phyloP scores from a whole-genome alignment of 352 stramenopile species.

The Aphanomyces euteiches region DNA sequence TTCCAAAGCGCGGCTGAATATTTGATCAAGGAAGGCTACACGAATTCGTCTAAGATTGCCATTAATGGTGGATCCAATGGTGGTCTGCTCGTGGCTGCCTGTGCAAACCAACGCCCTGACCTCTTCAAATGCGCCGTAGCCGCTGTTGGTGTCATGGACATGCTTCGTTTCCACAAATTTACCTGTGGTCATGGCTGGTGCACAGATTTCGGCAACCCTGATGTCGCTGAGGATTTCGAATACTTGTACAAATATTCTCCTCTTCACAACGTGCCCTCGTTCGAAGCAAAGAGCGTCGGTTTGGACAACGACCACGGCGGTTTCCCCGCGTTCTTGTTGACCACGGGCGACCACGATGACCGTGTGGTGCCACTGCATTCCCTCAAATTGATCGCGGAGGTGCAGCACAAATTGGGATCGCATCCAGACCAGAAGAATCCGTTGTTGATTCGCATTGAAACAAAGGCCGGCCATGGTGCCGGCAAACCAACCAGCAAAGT shows the following conservation, averaged over 20 bases:
- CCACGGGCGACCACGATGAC: constrained; percentile 88
- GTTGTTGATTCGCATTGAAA: constrained; percentile 87
- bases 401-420: constrained; percentile 73
- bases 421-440: constrained; percentile 69
- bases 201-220: constrained; percentile 82
- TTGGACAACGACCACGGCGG: constrained; percentile 40
- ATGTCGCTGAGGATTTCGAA: constrained; percentile 72
- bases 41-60: constrained; percentile 84
- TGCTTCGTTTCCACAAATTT: constrained; percentile 94
- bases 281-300: constrained; percentile 38
- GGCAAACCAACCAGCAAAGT: constrained; percentile 87
- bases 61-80: constrained; percentile 92
- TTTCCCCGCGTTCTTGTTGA: constrained; percentile 81
- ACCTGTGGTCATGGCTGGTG: constrained; percentile 90
- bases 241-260: constrained; percentile 85
- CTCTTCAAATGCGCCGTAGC: constrained; percentile 91
- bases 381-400: constrained; percentile 86
- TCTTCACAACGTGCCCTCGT: constrained; percentile 79
- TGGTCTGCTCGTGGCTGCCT: constrained; percentile 90
- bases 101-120: constrained; percentile 85
- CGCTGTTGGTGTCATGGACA: constrained; percentile 93
- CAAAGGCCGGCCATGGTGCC: constrained; percentile 82
- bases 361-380: constrained; percentile 87
- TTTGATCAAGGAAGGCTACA: constrained; percentile 86
- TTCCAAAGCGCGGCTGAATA: constrained; percentile 93